Evolutionary conservation across 2,329 filamentous ascomycete species (phyloP), one percentile per base, ranked within the genome.

Genomic region (Clarireedia homoeocarpa): DNA sequence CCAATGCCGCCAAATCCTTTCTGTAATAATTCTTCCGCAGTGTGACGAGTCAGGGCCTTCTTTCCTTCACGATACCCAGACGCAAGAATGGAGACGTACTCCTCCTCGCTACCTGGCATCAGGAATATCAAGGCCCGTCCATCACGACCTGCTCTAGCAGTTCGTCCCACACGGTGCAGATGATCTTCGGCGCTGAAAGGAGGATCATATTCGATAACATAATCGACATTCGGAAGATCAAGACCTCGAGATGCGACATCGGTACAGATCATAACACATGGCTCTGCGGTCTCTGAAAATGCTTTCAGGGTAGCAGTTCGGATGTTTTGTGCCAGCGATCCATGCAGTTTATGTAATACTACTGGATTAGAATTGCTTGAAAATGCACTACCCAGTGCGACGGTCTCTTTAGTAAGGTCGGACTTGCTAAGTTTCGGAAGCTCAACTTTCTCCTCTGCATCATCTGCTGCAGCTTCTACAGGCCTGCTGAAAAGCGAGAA

Each of bases 241-340:
- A 99, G 84, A 74, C 94, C 94, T 68, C 94, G 89, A 20, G 94
- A 94, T 12, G 94, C 90, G 51, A 99, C 94, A 67, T 99, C 94
- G 1, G 94, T 99, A 64, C 91, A 95, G 61, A 99, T 82, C 15
- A 99, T 80, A 3, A 99, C 83, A 0, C 88, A 86, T 0, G 92
- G 86, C 20, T 88, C 82, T 27, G 80, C 82, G 68, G 84, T 87
- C 44, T 79, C 79, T 3, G 87, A 81, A 72, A 96, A 99, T 2
- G 89, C 83, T 42, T 83, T 81, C 14, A 99, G 81, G 0, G 94
- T 96, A 5, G 88, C 83, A 2, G 91, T 96, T 61, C 94, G 89
- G 38, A 92, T 83, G 2, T 89, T 82, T 69, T 99, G 94, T 2
- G 88, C 84, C 0, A 99, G 80, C 2, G 92, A 97, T 44, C 94